Percentiles rank a stretch among this genome's conserved stretches.
Evolutionary conservation across 495 filamentous ascomycete species (phyloP).

Genomic region (Penicillium coffeae): DNA sequence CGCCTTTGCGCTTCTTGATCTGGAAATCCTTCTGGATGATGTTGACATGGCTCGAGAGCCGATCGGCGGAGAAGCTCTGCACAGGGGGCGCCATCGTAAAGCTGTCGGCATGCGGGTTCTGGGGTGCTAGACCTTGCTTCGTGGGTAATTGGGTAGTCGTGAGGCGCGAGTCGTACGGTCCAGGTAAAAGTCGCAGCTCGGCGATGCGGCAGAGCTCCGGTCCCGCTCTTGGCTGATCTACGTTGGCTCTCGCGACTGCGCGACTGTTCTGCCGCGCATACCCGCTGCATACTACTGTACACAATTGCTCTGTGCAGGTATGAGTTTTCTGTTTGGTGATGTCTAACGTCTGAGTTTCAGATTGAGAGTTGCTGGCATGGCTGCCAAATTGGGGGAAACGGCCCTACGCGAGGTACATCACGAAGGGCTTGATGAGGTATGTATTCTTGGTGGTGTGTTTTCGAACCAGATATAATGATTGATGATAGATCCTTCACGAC

Average conservation of each 20-base stretch:
- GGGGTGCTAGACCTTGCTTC: neutral
- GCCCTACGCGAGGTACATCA: slow-evolving; percentile 64
- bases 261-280: neutral
- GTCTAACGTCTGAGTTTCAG: neutral
- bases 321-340: neutral
- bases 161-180: neutral
- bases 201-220: slow-evolving; percentile 7
- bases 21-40: slow-evolving; percentile 38
- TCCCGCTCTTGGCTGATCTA: neutral
- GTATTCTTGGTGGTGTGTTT: slow-evolving; percentile 11
- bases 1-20: slow-evolving; percentile 42
- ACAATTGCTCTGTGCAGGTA: neutral
- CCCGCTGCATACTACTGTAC: neutral
- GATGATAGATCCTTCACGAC: slow-evolving; percentile 45
- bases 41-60: slow-evolving; percentile 42
- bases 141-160: neutral
- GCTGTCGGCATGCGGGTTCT: neutral
- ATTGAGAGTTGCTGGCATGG: slow-evolving; percentile 21
- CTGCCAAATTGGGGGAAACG: slow-evolving; percentile 51
- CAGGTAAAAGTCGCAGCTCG: neutral
- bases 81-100: slow-evolving; percentile 41
- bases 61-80: slow-evolving; percentile 35
- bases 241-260: neutral
- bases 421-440: slow-evolving; percentile 62
- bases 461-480: neutral